Conservation (phyloP, 345 rosid genomes). For the Litchi chinensis region DNA sequence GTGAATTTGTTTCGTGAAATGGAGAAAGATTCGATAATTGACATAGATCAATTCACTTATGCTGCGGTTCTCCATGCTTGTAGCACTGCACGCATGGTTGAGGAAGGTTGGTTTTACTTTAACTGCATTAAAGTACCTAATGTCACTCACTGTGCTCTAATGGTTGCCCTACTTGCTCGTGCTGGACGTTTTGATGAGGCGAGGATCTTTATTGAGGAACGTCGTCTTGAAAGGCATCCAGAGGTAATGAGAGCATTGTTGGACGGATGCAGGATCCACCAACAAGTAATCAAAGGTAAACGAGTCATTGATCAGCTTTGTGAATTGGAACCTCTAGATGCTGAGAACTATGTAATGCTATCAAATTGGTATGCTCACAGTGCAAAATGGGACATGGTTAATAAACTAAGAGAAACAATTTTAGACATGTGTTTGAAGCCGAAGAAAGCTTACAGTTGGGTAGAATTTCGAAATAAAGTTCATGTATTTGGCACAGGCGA, state of each 20-base stretch:
- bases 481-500: conserved; percentile 60
- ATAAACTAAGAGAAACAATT: conserved; percentile 33
- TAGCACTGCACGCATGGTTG: conserved; percentile 38
- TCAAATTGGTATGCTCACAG: conserved; percentile 44
- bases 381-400: conserved; percentile 43
- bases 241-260: conserved; percentile 46
- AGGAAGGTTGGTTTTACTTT: conserved; percentile 46
- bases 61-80: conserved; percentile 53
- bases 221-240: conserved; percentile 34
- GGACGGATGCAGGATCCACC: conserved; percentile 53
- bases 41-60: conserved; percentile 39
- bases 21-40: conserved; percentile 34
- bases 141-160: conserved; percentile 35
- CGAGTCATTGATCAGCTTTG: conserved; percentile 45
- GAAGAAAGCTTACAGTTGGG: conserved; percentile 53
- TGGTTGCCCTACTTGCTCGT: conserved; percentile 50
- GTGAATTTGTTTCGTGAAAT: conserved; percentile 36
- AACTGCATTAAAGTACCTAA: conserved; percentile 37
- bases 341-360: conserved; percentile 47
- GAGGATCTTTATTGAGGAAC: conserved; percentile 37
- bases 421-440: conserved; percentile 51
- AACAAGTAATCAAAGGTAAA: conserved; percentile 35
- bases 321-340: conserved; percentile 50
- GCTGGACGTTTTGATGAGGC: conserved; percentile 50
- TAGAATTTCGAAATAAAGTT: conserved; percentile 53